Base-by-base conservation (phyloP, 768 basidiomycete species). In the Phylloporus sp. region DNA sequence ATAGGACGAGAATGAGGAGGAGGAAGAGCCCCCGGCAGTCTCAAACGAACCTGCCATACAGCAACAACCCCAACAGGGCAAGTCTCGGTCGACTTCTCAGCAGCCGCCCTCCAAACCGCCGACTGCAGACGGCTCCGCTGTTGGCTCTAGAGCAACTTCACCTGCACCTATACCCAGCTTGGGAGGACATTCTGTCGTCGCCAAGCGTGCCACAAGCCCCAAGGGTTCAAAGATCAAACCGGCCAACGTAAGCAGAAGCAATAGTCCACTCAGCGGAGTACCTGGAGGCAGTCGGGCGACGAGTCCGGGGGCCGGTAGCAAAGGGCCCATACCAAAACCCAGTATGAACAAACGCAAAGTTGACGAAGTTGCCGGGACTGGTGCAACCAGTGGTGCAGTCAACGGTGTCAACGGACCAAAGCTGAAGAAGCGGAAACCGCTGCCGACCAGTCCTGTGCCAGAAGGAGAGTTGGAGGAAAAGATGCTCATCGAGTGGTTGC, bases 181-280 rank as follows among this genome's bases (percentile, higher is more conserved):
- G 57, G 84, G 86, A 32, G 90, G 89, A 0, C 88, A 91, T 69
- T 88, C 85, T 2, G 63, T 88, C 22, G 80, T 94, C 15, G 91
- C 91, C 2, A 87, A 86, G 69, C 82, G 91, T 16, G 91, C 91
- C 4, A 91, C 89, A 2, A 91, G 88, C 55, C 91, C 90, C 5
- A 89, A 88, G 60, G 73, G 69, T 10, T 80, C 81, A 4, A 88
- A 86, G 64, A 71, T 72, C 9, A 85, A 81, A 59, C 55, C 76
- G 11, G 64, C 68, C 40, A 69, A 56, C 39, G 63, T 56, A 23
- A 84, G 79, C 62, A 75, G 85, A 53, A 82, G 77, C 15, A 77
- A 73, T 47, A 86, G 83, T 61, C 85, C 86, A 10, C 71, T 85
- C 7, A 59, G 60, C 32, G 68, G 62, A 2, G 66, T 52, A 22